Conservation (phyloP, 805 yeast genomes). For the Candida xyloterini region DNA sequence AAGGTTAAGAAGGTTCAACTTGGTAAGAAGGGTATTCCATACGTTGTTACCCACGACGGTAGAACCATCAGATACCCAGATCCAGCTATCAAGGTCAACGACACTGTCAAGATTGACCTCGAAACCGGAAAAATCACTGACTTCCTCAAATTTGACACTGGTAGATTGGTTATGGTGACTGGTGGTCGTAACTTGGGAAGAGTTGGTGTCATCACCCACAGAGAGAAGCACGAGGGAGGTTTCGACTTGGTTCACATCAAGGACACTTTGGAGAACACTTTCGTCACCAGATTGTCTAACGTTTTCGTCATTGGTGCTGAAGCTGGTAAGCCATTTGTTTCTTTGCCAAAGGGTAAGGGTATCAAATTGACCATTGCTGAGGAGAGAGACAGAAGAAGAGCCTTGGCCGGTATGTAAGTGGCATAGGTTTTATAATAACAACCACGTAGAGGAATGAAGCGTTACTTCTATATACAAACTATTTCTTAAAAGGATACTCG, state of each 20-base stretch:
- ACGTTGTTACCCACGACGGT: conserved; percentile 99
- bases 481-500: conserved; percentile 77
- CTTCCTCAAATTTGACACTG: conserved; percentile 89
- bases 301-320: conserved; percentile 89
- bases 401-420: conserved; percentile 58
- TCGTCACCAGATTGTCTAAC: conserved; percentile 91
- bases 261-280: conserved; percentile 91
- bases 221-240: conserved; percentile 98
- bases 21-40: conserved; percentile 98
- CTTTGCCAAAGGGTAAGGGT: conserved; percentile 99
- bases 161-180: conserved; percentile 87
- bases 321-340: conserved; percentile 90
- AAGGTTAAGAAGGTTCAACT: conserved; percentile 97
- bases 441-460: conserved; percentile 12
- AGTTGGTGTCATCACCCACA: conserved; percentile 93
- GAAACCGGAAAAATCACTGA: conserved; percentile 93
- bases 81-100: conserved; percentile 94
- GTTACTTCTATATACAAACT: conserved; percentile 9
- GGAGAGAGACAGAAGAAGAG: conserved; percentile 98
- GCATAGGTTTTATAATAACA: conserved; percentile 11
- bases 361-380: conserved; percentile 92
- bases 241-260: conserved; percentile 96
- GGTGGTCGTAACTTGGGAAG: conserved; percentile 99
- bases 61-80: conserved; percentile 99
- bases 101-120: conserved; percentile 95